Base-by-base conservation (phyloP, 805 yeast species). In the Nakazawaea pomicola region DNA sequence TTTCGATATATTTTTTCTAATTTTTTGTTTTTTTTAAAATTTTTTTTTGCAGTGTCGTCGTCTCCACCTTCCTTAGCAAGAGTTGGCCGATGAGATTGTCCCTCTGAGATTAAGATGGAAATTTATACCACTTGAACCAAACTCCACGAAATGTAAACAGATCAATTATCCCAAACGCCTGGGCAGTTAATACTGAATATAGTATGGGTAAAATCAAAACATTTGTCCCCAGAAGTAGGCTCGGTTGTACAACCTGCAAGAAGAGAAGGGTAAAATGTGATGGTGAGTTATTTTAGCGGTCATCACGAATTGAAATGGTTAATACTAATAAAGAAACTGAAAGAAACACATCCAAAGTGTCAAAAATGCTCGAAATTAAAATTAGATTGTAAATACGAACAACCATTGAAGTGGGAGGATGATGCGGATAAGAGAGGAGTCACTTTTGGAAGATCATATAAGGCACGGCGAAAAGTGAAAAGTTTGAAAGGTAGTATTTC, bases 231-330 rank as follows among this genome's bases (percentile, higher is more conserved):
- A 57, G 58, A 54, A 68, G 58, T 46, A 57, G 54, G 55, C 66
- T 57, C 6, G 78, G 79, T 4, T 74, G 79, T 47, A 60, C 67
- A 14, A 68, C 71, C 24, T 74, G 78, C 55, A 72, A 72, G 49
- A 61, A 60, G 38, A 55, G 80, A 35, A 56, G 75, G 35, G 76
- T 74, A 45, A 73, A 73, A 51, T 74, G 79, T 46, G 63, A 59
- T 37, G 61, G 51, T 50, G 33, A 15, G 49, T 46, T 4, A 7
- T 24, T 21, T 5, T 33, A 8, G 19, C 19, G 11, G 21, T 14
- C 12, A 5, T 21, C 11, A 23, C n/a, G n/a, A n/a, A n/a, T n/a
- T n/a, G 14, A 5, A 20, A 19, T n/a, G 14, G 14, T n/a, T n/a
- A 4, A 14, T 10, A 21, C n/a, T 23, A 23, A 21, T 20, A 23